phyloP scores from a whole-genome alignment of 2,329 filamentous ascomycete species.

The Xylogone sp. region DNA sequence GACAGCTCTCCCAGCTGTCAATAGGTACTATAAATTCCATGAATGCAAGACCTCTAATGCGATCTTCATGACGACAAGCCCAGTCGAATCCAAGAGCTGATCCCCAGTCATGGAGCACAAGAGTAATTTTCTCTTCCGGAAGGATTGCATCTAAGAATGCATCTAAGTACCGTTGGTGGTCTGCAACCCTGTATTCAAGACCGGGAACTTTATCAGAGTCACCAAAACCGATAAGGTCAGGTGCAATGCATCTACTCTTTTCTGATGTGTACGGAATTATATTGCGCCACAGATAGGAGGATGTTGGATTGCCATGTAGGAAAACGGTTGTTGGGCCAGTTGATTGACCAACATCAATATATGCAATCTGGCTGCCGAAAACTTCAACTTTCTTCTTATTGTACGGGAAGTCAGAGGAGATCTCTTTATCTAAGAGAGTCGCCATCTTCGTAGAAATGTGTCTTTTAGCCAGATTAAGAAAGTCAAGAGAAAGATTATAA shows the following conservation, averaged over 20 bases:
- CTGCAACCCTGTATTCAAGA: neutral
- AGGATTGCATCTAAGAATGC: neutral
- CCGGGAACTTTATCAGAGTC: neutral
- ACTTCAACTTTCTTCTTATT: neutral
- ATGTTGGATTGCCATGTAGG: conserved; percentile 3
- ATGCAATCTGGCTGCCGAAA: neutral
- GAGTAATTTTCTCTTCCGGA: neutral
- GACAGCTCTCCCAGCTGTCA: neutral
- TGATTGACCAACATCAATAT: neutral
- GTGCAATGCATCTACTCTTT: neutral
- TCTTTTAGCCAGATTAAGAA: neutral
- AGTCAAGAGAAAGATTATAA: neutral
- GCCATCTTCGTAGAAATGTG: neutral
- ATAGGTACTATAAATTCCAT: conserved; percentile 3
- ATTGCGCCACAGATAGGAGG: conserved; percentile 2
- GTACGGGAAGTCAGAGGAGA: neutral
- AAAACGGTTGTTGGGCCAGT: neutral
- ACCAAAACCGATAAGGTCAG: neutral
- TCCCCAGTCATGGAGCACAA: conserved; percentile 1
- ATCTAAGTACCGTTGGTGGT: neutral
- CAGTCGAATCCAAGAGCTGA: conserved; percentile 2
- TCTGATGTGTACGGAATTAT: conserved; percentile 2
- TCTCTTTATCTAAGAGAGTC: neutral
- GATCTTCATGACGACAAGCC: conserved; percentile 1
- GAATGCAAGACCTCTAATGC: neutral